Conservation (phyloP, 192 early-diverging fungal genomes). For the Geosiphon pyriformis region DNA sequence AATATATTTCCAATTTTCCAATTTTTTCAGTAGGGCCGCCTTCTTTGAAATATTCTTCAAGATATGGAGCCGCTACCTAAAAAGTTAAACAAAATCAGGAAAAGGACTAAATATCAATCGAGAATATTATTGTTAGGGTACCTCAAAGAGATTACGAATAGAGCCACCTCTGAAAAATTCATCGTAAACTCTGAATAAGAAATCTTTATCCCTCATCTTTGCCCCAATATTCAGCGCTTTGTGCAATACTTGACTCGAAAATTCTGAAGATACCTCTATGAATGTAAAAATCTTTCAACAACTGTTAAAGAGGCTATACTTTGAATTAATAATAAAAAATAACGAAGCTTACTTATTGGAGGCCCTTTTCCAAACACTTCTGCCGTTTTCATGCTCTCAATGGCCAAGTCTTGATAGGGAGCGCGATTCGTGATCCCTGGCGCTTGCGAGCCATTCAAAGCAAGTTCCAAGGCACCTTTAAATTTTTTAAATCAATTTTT, state of each 20-base stretch:
- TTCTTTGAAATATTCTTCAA: constrained; percentile 21
- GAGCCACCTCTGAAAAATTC: constrained; percentile 14
- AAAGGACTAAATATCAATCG: neutral
- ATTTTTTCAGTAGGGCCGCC: neutral
- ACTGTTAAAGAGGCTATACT: neutral
- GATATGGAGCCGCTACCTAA: constrained; percentile 15
- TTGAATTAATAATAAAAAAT: neutral
- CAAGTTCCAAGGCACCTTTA: constrained; percentile 17
- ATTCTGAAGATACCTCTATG: neutral
- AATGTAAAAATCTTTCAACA: neutral
- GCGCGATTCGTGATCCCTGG: neutral
- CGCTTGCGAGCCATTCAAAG: constrained; percentile 3
- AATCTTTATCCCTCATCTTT: constrained; percentile 9
- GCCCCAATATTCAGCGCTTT: constrained; percentile 16
- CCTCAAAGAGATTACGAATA: constrained; percentile 14
- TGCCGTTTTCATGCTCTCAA: constrained; percentile 8
- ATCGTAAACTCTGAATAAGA: constrained; percentile 22
- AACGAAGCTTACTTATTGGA: neutral
- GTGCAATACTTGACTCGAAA: constrained; percentile 6
- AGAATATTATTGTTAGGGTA: neutral
- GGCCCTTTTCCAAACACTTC: constrained; percentile 13
- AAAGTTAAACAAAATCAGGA: neutral
- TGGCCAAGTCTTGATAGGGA: constrained; percentile 10
- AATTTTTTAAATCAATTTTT: neutral
- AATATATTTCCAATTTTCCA: constrained; percentile 21